phyloP scores from a whole-genome alignment of 208 protist genomes.

The Crithidia acanthocephali region DNA sequence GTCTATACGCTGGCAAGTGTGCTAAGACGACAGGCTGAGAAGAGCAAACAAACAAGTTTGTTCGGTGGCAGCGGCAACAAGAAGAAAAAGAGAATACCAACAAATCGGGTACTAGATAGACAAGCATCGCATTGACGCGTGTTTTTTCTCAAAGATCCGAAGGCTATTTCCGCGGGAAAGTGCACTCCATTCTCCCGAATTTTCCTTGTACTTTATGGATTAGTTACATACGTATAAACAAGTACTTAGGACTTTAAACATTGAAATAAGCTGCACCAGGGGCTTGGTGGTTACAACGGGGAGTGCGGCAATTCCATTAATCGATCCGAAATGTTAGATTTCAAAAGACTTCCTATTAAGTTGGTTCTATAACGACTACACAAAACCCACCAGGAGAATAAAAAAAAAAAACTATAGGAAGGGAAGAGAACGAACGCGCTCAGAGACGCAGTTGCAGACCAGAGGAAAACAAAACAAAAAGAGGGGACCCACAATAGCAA shows the following conservation, averaged over 20 bases:
- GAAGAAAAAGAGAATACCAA: neutral
- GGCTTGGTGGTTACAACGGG: too few species aligned
- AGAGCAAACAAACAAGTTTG: too few species aligned
- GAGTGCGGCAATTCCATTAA: too few species aligned
- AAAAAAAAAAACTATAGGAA: conserved; percentile 19
- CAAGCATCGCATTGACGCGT: too few species aligned
- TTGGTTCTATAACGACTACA: neutral
- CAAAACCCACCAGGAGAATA: neutral
- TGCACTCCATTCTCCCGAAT: too few species aligned
- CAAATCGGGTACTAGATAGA: too few species aligned
- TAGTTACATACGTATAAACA: neutral
- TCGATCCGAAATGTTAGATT: too few species aligned
- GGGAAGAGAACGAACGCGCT: conserved; percentile 14
- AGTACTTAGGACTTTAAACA: neutral
- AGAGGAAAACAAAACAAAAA: neutral
- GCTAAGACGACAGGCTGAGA: too few species aligned
- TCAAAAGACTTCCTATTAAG: too few species aligned
- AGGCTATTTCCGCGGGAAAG: too few species aligned
- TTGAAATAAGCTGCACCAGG: neutral
- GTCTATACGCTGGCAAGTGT: neutral
- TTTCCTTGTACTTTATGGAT: neutral
- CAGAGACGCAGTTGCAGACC: conserved; percentile 1
- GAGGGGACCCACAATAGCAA: too few species aligned
- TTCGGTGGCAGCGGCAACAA: neutral
- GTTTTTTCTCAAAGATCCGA: too few species aligned